Percentiles rank a stretch among this genome's conserved stretches.
Conservation (phyloP, 2,329 filamentous ascomycete genomes). For the Colletotrichum noveboracense region DNA sequence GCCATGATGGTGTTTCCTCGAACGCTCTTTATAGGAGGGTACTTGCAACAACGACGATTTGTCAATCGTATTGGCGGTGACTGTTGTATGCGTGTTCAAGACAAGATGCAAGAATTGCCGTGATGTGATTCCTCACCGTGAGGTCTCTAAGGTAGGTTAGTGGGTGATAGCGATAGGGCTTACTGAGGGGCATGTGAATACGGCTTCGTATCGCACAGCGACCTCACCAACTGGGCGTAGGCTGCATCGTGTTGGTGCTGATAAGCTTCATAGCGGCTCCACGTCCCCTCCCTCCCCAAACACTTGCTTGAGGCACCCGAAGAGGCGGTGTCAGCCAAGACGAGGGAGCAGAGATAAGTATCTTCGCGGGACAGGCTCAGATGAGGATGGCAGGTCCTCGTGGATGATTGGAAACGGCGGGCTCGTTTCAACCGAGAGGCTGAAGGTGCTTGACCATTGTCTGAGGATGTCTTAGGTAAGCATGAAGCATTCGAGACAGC, state of each 20-base stretch:
- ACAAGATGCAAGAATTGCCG: not conserved
- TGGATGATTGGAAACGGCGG: not conserved
- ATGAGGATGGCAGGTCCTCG: not conserved
- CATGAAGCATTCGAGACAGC: not conserved
- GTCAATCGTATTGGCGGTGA: not conserved
- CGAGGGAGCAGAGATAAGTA: not conserved
- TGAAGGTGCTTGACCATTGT: not conserved
- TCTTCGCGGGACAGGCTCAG: not conserved
- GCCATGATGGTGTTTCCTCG: not conserved
- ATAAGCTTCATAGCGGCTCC: not conserved
- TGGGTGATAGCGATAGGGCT: not conserved
- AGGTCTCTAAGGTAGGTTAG: not conserved
- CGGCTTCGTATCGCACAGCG: not conserved
- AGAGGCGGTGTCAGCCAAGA: not conserved
- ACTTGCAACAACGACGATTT: not conserved
- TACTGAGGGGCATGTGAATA: not conserved
- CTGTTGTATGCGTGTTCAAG: not conserved
- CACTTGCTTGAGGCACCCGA: not conserved
- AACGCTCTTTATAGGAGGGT: not conserved
- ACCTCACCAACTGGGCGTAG: not conserved
- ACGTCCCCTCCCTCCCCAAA: not conserved
- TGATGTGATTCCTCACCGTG: not conserved
- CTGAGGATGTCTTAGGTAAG: not conserved
- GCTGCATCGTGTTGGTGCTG: not conserved
- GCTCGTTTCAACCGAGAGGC: constrained; percentile 1